Conservation (phyloP, 2,329 filamentous ascomycete genomes). For the Diaporthe aspalathi region DNA sequence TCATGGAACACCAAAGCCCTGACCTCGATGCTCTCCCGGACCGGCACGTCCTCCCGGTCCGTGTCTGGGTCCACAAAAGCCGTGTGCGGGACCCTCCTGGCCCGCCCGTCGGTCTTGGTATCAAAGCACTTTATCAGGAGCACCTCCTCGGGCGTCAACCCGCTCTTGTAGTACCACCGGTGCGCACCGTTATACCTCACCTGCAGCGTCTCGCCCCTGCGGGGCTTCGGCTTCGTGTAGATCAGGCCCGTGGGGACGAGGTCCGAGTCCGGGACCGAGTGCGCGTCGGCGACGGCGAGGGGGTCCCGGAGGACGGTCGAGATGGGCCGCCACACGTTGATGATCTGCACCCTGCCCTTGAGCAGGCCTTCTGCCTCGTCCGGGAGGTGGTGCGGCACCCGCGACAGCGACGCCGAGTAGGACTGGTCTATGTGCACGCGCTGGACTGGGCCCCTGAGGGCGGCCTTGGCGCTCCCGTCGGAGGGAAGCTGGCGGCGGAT, state of each 20-base stretch:
- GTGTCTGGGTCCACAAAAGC: slow-evolving; percentile 35
- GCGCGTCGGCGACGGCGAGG: slow-evolving; percentile 53
- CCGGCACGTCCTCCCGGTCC: too few relatives aligned
- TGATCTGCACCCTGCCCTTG: slow-evolving; percentile 53
- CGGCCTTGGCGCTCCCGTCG: too few relatives aligned
- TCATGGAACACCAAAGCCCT: neutral
- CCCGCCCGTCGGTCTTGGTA: slow-evolving; percentile 47
- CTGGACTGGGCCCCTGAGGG: too few relatives aligned
- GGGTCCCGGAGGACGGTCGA: slow-evolving; percentile 58
- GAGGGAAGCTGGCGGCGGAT: slow-evolving; percentile 69
- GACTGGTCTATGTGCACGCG: slow-evolving; percentile 60
- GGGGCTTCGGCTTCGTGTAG: slow-evolving; percentile 47
- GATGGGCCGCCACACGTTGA: slow-evolving; percentile 61
- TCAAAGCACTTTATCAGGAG: slow-evolving; percentile 73
- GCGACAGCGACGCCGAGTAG: slow-evolving; percentile 42
- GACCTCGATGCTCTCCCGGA: too few relatives aligned
- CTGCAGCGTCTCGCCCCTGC: slow-evolving; percentile 15
- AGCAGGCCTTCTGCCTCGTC: slow-evolving; percentile 42
- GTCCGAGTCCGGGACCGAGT: slow-evolving; percentile 52
- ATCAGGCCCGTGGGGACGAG: slow-evolving; percentile 52
- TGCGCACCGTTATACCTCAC: slow-evolving; percentile 23
- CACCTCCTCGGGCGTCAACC: slow-evolving; percentile 64
- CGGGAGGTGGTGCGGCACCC: slow-evolving; percentile 41
- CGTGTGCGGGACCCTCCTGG: slow-evolving; percentile 44
- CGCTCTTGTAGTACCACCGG: slow-evolving; percentile 63